Conservation (phyloP, 495 filamentous ascomycete species). For the Pseudoneurospora amorphoporcata region DNA sequence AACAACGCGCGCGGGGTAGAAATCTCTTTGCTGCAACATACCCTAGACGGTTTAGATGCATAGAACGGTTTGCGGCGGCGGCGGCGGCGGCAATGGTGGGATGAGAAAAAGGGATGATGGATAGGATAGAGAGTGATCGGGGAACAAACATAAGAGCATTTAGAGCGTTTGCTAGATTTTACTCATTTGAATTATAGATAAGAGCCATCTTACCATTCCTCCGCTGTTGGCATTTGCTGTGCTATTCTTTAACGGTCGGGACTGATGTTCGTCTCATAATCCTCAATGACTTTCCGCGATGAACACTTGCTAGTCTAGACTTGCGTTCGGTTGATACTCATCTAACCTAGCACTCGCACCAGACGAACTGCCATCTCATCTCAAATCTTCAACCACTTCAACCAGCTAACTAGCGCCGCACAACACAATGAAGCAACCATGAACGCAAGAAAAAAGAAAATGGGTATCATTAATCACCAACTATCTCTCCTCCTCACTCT, state of each 20-base stretch:
- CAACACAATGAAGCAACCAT: neutral
- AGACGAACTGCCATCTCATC: neutral
- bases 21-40: neutral
- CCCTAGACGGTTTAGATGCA: neutral
- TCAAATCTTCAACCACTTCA: neutral
- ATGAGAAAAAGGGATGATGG: neutral
- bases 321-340: neutral
- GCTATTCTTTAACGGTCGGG: neutral
- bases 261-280: neutral
- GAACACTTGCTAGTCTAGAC: neutral
- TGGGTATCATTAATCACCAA: neutral
- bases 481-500: slow-evolving; percentile 1
- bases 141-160: neutral
- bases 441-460: neutral
- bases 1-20: neutral
- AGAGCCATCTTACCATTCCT: neutral
- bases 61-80: neutral
- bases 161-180: neutral
- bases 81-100: neutral
- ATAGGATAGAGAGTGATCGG: neutral
- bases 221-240: neutral
- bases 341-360: neutral
- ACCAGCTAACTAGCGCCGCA: neutral
- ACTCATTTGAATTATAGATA: neutral
- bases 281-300: neutral